Evolutionary conservation across 495 filamentous ascomycete genomes (phyloP), one percentile per base, ranked within the genome.

Genomic region (Hamigera avellanea): DNA sequence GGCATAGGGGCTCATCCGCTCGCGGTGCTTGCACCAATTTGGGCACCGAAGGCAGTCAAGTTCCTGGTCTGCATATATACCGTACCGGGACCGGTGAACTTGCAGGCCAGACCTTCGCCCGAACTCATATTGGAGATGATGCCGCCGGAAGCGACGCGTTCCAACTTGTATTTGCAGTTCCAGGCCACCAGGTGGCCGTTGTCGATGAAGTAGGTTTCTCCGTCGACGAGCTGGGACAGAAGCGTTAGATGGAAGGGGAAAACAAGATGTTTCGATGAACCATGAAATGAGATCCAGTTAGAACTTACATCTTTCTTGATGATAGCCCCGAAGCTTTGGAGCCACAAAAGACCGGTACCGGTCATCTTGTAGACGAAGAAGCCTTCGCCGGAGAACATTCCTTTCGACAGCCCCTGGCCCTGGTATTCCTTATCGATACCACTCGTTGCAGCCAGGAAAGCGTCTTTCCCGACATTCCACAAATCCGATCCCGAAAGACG

Each of bases 131-230:
- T 73, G 16, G 82, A 87, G 5, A 96, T 79, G 30, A 98, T 75
- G 16, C 91, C 93, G 9, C 91, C 91, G 14, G 80, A 86, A 0
- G 91, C 76, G 8, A 87, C 82, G 7, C 93, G 80, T 59, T 94
- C 85, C 31, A 96, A 75, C 6, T 48, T 49, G 50, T 96, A 98
- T 43, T 93, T 83, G 56, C 84, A 89, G 50, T 95, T 95, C 91
- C 91, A 98, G 3, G 91, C 93, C 1, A 98, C 88, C 5, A 98
- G 66, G 44, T 98, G 87, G 8, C 88, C 89, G 48, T 98, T 98
- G 49, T 98, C 88, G 35, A 98, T 77, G 39, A 86, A 82, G 55
- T 94, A 98, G 37, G 76, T 76, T 50, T 96, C 89, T 2, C 76
- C 76, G 6, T 81, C 75, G 19, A 59, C 65, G 15, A 95, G 70